Base-by-base conservation (phyloP, 2,329 filamentous ascomycete species). In the Colletotrichum sp. region DNA sequence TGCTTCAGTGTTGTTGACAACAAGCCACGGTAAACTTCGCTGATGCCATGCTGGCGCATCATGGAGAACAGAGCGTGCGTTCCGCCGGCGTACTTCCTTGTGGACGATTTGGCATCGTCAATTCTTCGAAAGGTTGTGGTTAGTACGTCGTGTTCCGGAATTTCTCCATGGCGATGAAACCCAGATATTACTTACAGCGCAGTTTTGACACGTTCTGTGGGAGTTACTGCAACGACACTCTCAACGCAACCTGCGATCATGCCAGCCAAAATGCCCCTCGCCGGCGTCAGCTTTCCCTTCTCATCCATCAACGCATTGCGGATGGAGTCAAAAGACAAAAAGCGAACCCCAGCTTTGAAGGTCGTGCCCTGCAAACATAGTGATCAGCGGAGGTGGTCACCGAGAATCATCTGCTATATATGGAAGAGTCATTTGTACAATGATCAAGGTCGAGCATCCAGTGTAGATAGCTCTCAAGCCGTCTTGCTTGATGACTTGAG, bases 171-270 rank as follows among this genome's bases (percentile, higher is more conserved):
- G 43, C 7, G n/a, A 13, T 34, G 18, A 31, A 61, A 33, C 33
- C 29, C 27, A 33, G 5, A 21, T 27, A 15, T 18, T 38, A 78
- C 81, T 67, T 84, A 80, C 77, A 93, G 79, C 0, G 91, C 91
- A 2, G 92, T 94, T 80, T 93, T 94, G 78, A 94, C 90, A 18
- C 92, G 86, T 78, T 94, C 92, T 0, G 90, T 92, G 0, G 92
- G 92, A 3, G 92, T 94, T 1, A 94, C 92, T 2, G 91, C 91
- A n/a, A 89, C 86, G 0, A 92, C 84, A 69, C 87, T 90, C 21
- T 92, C 91, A 1, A 92, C 86, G 1, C 91, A 86, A 0, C 92
- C 92, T 0, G 90, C 89, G 2, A 86, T 83, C 90, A 93, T 93
- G 11, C 92, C 92, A 7, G 91, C 91, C 0, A 90, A 78, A n/a